Evolutionary conservation across 306 rosid species (phyloP).

Genomic region (Pyrus communis): DNA sequence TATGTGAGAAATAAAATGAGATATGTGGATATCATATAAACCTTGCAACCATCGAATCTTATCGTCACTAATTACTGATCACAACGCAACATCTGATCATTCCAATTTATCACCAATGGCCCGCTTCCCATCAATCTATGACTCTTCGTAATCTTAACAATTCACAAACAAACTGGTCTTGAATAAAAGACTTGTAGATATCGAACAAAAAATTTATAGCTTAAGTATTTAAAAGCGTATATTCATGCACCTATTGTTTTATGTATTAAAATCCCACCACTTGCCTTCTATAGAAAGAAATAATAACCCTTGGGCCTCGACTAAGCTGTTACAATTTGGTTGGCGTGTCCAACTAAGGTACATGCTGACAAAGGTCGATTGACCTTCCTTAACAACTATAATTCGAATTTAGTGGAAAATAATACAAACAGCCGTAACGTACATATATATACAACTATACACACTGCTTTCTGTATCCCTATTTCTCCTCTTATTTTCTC

Average conservation of each 20-base stretch:
- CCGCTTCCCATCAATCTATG: neutral
- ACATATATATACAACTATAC: too few species aligned
- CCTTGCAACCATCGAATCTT: neutral
- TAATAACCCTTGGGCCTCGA: too few species aligned
- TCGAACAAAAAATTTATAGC: accelerated
- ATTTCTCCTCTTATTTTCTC: neutral
- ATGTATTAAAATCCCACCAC: too few species aligned
- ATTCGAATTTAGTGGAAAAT: neutral
- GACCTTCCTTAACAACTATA: neutral
- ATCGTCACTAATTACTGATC: neutral
- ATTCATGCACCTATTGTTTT: too few species aligned
- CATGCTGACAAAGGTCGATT: neutral
- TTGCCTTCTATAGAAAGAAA: too few species aligned
- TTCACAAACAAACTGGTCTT: too few species aligned
- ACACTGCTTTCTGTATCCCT: neutral
- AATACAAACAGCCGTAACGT: neutral
- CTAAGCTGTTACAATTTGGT: too few species aligned
- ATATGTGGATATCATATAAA: neutral
- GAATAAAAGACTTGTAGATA: neutral
- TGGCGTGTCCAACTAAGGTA: neutral
- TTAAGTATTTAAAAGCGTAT: accelerated
- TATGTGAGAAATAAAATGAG: too few species aligned
- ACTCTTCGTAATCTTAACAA: neutral
- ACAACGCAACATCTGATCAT: neutral
- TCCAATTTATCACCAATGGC: neutral